A percentile compares a stretch with the other conserved stretches of the same genome.
These are phyloP conservation scores for Hyaloscypha variabilis DNA, from an alignment of 495 filamentous ascomycete genomes.

Conservation along the genomic window DNA sequence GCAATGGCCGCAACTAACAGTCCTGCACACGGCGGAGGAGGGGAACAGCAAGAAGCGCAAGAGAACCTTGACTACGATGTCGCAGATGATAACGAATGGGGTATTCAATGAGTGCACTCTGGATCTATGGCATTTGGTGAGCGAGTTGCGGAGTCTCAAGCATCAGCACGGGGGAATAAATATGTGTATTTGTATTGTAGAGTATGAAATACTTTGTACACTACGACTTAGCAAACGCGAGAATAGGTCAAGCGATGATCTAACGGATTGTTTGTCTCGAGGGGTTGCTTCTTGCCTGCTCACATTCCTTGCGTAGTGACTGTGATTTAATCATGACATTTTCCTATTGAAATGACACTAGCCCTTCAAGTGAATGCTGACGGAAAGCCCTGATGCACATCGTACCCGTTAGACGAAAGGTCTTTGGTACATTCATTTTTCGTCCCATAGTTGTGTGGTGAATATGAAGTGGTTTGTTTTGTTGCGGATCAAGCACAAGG, in stretches of 20 bases:
- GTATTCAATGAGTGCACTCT: neutral
- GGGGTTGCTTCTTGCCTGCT: neutral
- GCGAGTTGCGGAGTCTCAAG: neutral
- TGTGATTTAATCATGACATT: too few species aligned
- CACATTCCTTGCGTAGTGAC: too few species aligned
- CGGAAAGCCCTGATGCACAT: too few species aligned
- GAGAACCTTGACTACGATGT: conserved; percentile 48
- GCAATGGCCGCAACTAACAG: conserved; percentile 33
- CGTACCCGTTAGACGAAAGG: too few species aligned
- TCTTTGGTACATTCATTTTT: too few species aligned
- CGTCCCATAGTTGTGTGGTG: too few species aligned
- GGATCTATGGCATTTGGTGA: neutral
- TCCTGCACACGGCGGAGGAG: conserved; percentile 12
- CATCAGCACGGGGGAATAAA: too few species aligned
- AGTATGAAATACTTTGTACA: conserved; percentile 1
- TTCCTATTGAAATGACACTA: too few species aligned
- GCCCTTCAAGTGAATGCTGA: too few species aligned
- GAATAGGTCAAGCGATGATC: neutral
- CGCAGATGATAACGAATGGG: conserved; percentile 45
- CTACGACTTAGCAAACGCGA: neutral
- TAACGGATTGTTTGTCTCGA: neutral
- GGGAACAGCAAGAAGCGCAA: conserved; percentile 25
- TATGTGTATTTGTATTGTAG: conserved; percentile 14
- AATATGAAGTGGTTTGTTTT: too few species aligned
- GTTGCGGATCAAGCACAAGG: too few species aligned